Evolutionary conservation across 2,329 filamentous ascomycete genomes (phyloP).

Genomic region (Corinectria fuckeliana): DNA sequence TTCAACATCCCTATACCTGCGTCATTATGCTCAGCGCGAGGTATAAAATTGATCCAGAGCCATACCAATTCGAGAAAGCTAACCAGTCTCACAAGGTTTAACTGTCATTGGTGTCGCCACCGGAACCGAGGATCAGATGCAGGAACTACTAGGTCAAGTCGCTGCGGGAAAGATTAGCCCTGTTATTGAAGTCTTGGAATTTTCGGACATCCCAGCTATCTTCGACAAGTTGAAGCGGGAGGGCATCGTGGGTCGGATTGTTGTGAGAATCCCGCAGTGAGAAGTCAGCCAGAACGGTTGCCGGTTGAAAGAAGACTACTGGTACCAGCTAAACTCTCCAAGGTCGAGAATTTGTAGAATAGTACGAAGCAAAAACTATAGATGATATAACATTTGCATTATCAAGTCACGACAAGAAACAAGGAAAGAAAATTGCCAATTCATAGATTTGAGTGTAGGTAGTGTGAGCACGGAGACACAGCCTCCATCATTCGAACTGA

Average conservation of each 20-base stretch:
- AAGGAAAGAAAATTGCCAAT: too few relatives aligned
- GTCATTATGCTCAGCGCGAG: conserved; percentile 31
- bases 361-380: too few relatives aligned
- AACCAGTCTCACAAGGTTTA: conserved; percentile 6
- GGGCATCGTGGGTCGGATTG: conserved; percentile 22
- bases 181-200: conserved; percentile 4
- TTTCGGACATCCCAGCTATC: conserved; percentile 11
- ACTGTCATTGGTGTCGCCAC: conserved; percentile 26
- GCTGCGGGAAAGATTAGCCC: conserved; percentile 10
- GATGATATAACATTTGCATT: too few relatives aligned
- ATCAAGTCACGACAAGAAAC: too few relatives aligned
- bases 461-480: too few relatives aligned
- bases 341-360: too few relatives aligned
- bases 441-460: too few relatives aligned
- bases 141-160: conserved; percentile 16
- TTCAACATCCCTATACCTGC: conserved; percentile 37
- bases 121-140: conserved; percentile 31
- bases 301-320: background rate
- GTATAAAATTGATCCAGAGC: background rate
- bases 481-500: too few relatives aligned
- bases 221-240: conserved; percentile 18
- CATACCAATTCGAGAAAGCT: accelerated
- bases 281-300: too few relatives aligned
- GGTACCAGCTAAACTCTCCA: background rate
- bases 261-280: conserved; percentile 23